A percentile compares a stretch with the other conserved stretches of the same genome.
Conservation (phyloP, 176 grass and related monocot species). For the Alloteropsis semialata region DNA sequence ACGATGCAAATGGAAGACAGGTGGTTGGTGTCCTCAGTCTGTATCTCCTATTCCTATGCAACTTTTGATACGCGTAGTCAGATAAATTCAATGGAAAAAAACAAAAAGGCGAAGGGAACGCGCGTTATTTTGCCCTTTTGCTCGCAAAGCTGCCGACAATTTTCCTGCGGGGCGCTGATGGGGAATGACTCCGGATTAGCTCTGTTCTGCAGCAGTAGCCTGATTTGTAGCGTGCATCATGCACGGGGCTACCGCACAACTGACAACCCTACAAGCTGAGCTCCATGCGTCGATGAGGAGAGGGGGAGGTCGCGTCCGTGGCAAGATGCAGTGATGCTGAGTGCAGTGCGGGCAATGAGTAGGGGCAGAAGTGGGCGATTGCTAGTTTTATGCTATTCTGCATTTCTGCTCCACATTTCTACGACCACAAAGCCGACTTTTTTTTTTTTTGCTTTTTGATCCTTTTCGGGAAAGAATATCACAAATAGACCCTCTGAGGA, state of each 20-base stretch:
- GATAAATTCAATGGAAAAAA: neutral
- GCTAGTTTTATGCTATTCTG: neutral
- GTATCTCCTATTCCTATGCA: neutral
- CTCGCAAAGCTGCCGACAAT: conserved; percentile 15
- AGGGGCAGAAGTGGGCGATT: neutral
- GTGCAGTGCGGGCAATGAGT: conserved; percentile 26
- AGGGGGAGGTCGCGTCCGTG: neutral
- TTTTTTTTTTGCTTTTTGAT: no score
- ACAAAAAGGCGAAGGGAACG: neutral
- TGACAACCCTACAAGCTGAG: neutral
- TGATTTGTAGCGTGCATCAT: neutral
- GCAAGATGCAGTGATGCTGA: no score
- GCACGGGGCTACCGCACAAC: neutral
- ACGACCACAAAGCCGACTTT: neutral
- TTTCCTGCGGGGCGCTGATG: neutral
- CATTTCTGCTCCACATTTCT: rapidly evolving
- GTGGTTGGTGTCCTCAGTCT: neutral
- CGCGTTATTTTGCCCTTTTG: neutral
- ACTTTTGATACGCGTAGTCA: neutral
- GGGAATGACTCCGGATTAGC: neutral
- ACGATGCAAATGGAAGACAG: conserved; percentile 18
- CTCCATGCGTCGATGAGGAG: no score
- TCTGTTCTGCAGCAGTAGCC: neutral
- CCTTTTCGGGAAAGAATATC: no score
- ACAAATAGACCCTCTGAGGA: no score